Conservation (phyloP, 192 early-diverging fungal species). For the Coemansia sp. region DNA sequence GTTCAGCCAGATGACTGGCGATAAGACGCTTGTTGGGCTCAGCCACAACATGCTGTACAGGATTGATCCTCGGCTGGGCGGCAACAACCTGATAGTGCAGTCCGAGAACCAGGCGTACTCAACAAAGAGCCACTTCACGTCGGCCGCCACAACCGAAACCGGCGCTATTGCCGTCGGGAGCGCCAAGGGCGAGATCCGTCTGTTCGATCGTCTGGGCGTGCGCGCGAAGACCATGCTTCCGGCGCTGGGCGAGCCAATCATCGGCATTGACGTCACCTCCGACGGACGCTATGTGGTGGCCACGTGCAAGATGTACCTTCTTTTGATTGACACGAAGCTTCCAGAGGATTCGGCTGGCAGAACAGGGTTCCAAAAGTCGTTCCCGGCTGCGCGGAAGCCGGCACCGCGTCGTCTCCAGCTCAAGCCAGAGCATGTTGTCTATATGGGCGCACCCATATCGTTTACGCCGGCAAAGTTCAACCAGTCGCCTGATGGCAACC, state of each 20-base stretch:
- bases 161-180: slow-evolving; percentile 83
- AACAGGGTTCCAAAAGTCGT: slow-evolving; percentile 71
- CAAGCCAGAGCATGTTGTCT: slow-evolving; percentile 84
- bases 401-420: slow-evolving; percentile 76
- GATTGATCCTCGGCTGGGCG: slow-evolving; percentile 81
- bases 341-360: slow-evolving; percentile 54
- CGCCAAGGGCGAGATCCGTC: slow-evolving; percentile 84
- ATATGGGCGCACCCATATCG: slow-evolving; percentile 64
- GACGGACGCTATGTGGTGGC: slow-evolving; percentile 85
- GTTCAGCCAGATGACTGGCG: slow-evolving; percentile 73
- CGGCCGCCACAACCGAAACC: slow-evolving; percentile 71
- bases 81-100: slow-evolving; percentile 68
- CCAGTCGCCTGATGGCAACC: slow-evolving; percentile 62
- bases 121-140: slow-evolving; percentile 69
- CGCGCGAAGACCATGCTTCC: slow-evolving; percentile 86
- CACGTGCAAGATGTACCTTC: slow-evolving; percentile 82
- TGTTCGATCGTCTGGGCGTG: slow-evolving; percentile 76
- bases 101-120: slow-evolving; percentile 69
- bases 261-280: slow-evolving; percentile 86
- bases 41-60: slow-evolving; percentile 82
- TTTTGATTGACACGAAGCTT: slow-evolving; percentile 75
- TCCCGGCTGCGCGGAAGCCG: slow-evolving; percentile 65
- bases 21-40: slow-evolving; percentile 78
- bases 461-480: slow-evolving; percentile 94
- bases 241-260: slow-evolving; percentile 83